These are phyloP conservation scores for Ramalina intermedia DNA, from an alignment of 495 filamentous ascomycete genomes.

Conservation along the genomic window DNA sequence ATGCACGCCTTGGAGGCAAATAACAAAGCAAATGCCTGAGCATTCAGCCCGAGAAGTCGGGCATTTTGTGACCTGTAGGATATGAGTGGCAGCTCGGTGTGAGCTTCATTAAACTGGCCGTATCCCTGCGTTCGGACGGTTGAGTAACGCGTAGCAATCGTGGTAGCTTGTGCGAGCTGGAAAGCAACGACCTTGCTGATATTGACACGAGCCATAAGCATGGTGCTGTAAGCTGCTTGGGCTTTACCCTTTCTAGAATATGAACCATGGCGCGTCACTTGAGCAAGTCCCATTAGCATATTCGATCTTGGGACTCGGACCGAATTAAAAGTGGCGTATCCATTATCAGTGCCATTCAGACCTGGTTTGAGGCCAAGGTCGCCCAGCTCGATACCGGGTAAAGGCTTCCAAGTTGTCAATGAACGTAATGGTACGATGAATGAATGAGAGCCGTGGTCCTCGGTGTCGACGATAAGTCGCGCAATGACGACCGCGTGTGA, in stretches of 20 bases:
- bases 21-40: too few relatives aligned
- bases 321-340: conserved; percentile 35
- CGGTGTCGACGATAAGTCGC: neutral
- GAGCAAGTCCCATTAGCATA: conserved; percentile 30
- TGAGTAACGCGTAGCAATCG: too few relatives aligned
- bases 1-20: too few relatives aligned
- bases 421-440: conserved; percentile 36
- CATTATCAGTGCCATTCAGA: conserved; percentile 35
- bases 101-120: too few relatives aligned
- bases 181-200: conserved; percentile 18
- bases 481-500: neutral
- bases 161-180: too few relatives aligned
- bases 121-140: too few relatives aligned
- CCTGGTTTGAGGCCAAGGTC: conserved; percentile 37
- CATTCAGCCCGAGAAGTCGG: too few relatives aligned
- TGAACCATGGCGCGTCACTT: conserved; percentile 24
- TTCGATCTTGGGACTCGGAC: conserved; percentile 32
- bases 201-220: conserved; percentile 30
- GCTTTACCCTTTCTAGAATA: conserved; percentile 27
- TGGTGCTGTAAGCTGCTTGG: conserved; percentile 30
- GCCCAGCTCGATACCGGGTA: conserved; percentile 30
- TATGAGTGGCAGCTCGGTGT: too few relatives aligned
- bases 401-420: conserved; percentile 26
- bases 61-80: too few relatives aligned
- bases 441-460: conserved; percentile 27